Conservation (phyloP, 805 yeast genomes). For the Candida namnaoensis region DNA sequence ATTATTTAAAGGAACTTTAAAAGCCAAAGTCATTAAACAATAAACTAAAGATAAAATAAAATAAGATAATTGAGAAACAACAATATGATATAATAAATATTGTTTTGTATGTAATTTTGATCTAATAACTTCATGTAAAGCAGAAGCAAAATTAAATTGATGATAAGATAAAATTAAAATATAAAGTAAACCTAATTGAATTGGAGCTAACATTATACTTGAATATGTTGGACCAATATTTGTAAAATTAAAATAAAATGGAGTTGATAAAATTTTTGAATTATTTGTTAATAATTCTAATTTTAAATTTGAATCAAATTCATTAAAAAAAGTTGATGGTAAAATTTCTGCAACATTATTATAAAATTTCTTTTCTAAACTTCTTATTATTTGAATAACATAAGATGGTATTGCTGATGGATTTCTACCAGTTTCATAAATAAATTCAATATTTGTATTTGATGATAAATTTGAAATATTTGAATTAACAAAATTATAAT, state of each 20-base stretch:
- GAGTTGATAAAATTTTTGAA: slow-evolving; percentile 3
- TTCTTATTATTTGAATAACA: slow-evolving; percentile 29
- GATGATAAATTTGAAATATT: no score
- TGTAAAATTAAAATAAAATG: slow-evolving; percentile 9
- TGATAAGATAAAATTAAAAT: slow-evolving; percentile 60
- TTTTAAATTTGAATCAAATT: no score
- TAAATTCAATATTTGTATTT: slow-evolving; percentile 19
- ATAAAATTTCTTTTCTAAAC: slow-evolving; percentile 4
- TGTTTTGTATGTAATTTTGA: slow-evolving; percentile 26
- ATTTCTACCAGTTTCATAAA: slow-evolving; percentile 57
- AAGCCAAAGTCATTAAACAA: slow-evolving; percentile 49
- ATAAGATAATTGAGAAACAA: slow-evolving; percentile 36
- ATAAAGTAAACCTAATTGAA: slow-evolving; percentile 62
- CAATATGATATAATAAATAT: slow-evolving; percentile 38
- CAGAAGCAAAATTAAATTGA: slow-evolving; percentile 49
- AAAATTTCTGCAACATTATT: neutral
- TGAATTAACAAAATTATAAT: no score
- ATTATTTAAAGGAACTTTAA: slow-evolving; percentile 42
- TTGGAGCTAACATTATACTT: slow-evolving; percentile 45
- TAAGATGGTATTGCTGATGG: slow-evolving; percentile 30
- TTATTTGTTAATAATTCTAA: no score
- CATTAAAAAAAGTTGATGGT: neutral
- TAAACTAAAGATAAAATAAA: slow-evolving; percentile 44
- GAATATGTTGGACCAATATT: slow-evolving; percentile 37
- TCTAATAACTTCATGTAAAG: slow-evolving; percentile 37